Evolutionary conservation across 2,329 filamentous ascomycete species (phyloP).

Genomic region (Annulohypoxylon truncatum): DNA sequence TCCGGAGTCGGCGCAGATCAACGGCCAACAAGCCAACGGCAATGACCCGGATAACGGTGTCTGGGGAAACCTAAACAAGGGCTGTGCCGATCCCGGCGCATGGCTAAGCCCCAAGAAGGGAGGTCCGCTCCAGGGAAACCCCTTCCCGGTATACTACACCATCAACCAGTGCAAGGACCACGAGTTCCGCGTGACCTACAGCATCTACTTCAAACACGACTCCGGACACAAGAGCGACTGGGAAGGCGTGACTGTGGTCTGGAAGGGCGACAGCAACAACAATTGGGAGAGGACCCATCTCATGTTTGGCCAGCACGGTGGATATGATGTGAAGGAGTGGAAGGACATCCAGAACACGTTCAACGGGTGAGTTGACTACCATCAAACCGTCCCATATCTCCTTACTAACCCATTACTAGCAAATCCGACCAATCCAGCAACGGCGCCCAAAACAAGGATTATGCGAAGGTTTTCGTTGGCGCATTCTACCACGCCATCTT

Average conservation of each 20-base stretch:
- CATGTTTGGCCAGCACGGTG: constrained; percentile 22
- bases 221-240: constrained; percentile 22
- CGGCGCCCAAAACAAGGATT: not conserved
- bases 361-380: not conserved
- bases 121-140: constrained; percentile 15
- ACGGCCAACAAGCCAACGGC: constrained; percentile 11
- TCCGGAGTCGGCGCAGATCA: constrained; percentile 17
- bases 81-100: constrained; percentile 8
- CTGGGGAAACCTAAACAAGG: constrained; percentile 2
- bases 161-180: constrained; percentile 19
- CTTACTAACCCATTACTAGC: not conserved
- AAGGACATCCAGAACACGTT: constrained; percentile 18
- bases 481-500: constrained; percentile 25
- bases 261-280: constrained; percentile 19
- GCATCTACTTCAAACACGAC: constrained; percentile 24
- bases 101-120: constrained; percentile 15
- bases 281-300: constrained; percentile 13
- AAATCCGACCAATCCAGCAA: constrained; percentile 6
- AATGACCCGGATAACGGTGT: constrained; percentile 4
- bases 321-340: constrained; percentile 12
- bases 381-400: not conserved
- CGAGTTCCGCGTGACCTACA: constrained; percentile 21
- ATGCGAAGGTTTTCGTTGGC: constrained; percentile 18
- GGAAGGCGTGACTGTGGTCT: constrained; percentile 16
- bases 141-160: constrained; percentile 21